phyloP scores from a whole-genome alignment of 495 filamentous ascomycete genomes.

The Gamarada debralockiae region DNA sequence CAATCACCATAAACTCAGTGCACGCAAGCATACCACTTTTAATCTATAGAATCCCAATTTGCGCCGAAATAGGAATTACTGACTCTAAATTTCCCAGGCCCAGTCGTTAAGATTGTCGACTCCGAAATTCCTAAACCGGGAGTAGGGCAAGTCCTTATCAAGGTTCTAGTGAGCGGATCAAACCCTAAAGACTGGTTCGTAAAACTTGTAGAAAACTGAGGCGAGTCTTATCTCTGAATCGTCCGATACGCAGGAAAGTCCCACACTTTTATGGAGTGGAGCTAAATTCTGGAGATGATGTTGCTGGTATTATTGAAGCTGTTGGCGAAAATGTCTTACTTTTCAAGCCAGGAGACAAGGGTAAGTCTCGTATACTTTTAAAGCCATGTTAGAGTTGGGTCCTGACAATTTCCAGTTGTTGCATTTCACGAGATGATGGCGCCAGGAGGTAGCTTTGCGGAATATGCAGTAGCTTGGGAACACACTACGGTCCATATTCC shows the following conservation, averaged over 20 bases:
- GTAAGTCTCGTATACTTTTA: too few species aligned
- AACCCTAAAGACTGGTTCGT: constrained; percentile 75
- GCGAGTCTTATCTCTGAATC: too few species aligned
- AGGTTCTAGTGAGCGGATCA: constrained; percentile 60
- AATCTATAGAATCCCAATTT: too few species aligned
- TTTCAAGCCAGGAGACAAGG: constrained; percentile 49
- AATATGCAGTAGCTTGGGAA: constrained; percentile 61
- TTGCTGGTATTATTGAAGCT: constrained; percentile 61
- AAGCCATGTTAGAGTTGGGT: too few species aligned
- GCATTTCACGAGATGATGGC: constrained; percentile 61
- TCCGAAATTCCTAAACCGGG: constrained; percentile 48
- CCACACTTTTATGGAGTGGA: neutral
- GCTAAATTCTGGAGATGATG: constrained; percentile 65
- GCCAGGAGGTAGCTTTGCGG: constrained; percentile 58
- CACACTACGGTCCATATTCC: constrained; percentile 68
- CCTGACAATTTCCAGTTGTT: constrained; percentile 63
- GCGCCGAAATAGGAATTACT: too few species aligned
- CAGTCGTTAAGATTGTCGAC: constrained; percentile 10
- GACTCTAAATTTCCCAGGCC: too few species aligned
- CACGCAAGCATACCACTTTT: too few species aligned
- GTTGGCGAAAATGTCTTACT: constrained; percentile 41
- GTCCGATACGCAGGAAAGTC: neutral
- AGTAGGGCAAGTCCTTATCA: constrained; percentile 61
- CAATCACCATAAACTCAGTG: too few species aligned
- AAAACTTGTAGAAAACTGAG: too few species aligned